Conservation (phyloP, 495 filamentous ascomycete genomes). For the Penicillium verhagenii region DNA sequence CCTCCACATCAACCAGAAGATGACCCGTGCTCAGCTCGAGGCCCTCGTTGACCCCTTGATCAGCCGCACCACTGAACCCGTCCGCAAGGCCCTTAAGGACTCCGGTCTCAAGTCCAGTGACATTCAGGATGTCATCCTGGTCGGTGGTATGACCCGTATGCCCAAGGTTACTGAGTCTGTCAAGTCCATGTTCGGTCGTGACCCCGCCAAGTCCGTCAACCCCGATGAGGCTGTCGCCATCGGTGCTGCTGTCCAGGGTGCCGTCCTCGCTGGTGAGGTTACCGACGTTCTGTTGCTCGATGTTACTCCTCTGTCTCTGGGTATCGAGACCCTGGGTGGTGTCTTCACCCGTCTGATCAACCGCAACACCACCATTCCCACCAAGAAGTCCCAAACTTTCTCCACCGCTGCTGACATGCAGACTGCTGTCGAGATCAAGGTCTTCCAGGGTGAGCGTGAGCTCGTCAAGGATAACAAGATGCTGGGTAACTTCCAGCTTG, state of each 20-base stretch:
- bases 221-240: conserved; percentile 99
- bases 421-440: conserved; percentile 99
- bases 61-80: conserved; percentile 80
- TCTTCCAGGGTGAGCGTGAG: conserved; percentile 99
- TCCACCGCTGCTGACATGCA: conserved; percentile 99
- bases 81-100: conserved; percentile 97
- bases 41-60: conserved; percentile 89
- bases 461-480: conserved; percentile 99
- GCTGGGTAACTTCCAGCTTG: conserved; percentile 99
- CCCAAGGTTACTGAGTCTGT: conserved; percentile 98
- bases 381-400: conserved; percentile 99
- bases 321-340: conserved; percentile 99
- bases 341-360: conserved; percentile 99
- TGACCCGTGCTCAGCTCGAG: conserved; percentile 92
- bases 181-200: conserved; percentile 96
- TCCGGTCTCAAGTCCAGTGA: conserved; percentile 91
- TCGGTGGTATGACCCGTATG: conserved; percentile 99
- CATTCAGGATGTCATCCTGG: conserved; percentile 97
- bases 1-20: conserved; percentile 96
- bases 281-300: conserved; percentile 95
- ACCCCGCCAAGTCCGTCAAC: conserved; percentile 98
- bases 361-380: conserved; percentile 99
- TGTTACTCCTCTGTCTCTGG: conserved; percentile 95
- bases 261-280: conserved; percentile 93
- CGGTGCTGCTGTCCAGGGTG: conserved; percentile 97